phyloP scores from a whole-genome alignment of 2,329 filamentous ascomycete species.

The Epichloe sibirici region DNA sequence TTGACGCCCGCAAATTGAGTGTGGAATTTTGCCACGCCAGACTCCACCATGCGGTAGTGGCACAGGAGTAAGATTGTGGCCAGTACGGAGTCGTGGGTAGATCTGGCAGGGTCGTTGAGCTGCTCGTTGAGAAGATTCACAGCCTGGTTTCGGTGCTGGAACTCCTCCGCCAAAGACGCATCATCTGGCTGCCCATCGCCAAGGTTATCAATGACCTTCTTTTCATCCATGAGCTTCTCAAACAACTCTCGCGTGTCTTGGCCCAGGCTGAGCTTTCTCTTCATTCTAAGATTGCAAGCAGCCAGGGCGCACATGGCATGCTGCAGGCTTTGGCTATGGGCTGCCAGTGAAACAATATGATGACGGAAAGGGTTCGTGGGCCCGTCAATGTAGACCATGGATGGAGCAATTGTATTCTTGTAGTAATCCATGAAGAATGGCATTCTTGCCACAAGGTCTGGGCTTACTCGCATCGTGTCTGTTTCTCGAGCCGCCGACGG shows the following conservation, averaged over 20 bases:
- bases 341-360: conserved; percentile 68
- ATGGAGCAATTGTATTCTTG: conserved; percentile 80
- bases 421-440: conserved; percentile 90
- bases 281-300: conserved; percentile 83
- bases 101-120: conserved; percentile 61
- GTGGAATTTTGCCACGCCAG: conserved; percentile 83
- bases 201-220: conserved; percentile 30
- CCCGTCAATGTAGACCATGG: conserved; percentile 82
- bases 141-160: conserved; percentile 68
- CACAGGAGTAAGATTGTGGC: conserved; percentile 81
- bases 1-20: conserved; percentile 89
- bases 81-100: conserved; percentile 74
- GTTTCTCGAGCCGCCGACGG: conserved; percentile 30
- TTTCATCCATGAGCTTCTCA: conserved; percentile 36
- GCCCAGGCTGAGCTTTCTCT: conserved; percentile 52
- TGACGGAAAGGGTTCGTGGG: conserved; percentile 76
- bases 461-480: conserved; percentile 38
- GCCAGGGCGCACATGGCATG: conserved; percentile 85
- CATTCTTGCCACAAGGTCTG: conserved; percentile 62
- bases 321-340: conserved; percentile 69
- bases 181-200: conserved; percentile 42
- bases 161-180: conserved; percentile 62
- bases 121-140: conserved; percentile 76
- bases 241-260: conserved; percentile 40
- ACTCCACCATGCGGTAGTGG: conserved; percentile 88